phyloP scores from a whole-genome alignment of 352 stramenopile species.

The Salisapilia sapeloensis region DNA sequence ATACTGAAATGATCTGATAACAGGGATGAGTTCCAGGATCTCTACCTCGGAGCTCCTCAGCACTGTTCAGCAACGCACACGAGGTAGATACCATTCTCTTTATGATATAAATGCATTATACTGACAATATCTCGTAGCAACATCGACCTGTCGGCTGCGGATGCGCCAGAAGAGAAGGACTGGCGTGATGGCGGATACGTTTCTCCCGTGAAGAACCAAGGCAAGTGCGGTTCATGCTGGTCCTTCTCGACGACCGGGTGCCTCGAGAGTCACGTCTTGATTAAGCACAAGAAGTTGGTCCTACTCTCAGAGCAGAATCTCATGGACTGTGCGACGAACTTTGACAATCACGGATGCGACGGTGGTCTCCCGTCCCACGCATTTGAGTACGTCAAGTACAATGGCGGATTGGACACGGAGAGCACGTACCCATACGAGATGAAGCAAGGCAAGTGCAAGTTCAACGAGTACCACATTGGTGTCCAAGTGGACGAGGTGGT shows the following conservation, averaged over 20 bases:
- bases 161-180: slow-evolving; percentile 84
- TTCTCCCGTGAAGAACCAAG: slow-evolving; percentile 97
- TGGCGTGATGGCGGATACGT: slow-evolving; percentile 89
- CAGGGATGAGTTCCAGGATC: slow-evolving; percentile 57
- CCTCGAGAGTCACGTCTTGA: slow-evolving; percentile 93
- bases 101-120: neutral
- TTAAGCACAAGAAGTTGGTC: slow-evolving; percentile 84
- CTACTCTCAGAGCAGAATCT: slow-evolving; percentile 96
- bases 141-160: slow-evolving; percentile 6
- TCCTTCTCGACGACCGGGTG: slow-evolving; percentile 96
- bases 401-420: slow-evolving; percentile 72
- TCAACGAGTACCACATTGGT: slow-evolving; percentile 52
- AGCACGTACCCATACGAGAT: slow-evolving; percentile 60
- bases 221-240: slow-evolving; percentile 96
- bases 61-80: slow-evolving; percentile 49
- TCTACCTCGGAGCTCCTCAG: slow-evolving; percentile 46
- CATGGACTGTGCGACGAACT: slow-evolving; percentile 88
- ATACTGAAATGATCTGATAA: no score
- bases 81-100: slow-evolving; percentile 3
- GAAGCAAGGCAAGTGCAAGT: slow-evolving; percentile 67
- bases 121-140: slow-evolving; percentile 1
- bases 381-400: slow-evolving; percentile 92
- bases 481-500: slow-evolving; percentile 58
- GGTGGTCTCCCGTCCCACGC: slow-evolving; percentile 94
- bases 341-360: slow-evolving; percentile 92